phyloP scores from a whole-genome alignment of 1,284 basidiomycete genomes.

The Sphagnurus paluster region DNA sequence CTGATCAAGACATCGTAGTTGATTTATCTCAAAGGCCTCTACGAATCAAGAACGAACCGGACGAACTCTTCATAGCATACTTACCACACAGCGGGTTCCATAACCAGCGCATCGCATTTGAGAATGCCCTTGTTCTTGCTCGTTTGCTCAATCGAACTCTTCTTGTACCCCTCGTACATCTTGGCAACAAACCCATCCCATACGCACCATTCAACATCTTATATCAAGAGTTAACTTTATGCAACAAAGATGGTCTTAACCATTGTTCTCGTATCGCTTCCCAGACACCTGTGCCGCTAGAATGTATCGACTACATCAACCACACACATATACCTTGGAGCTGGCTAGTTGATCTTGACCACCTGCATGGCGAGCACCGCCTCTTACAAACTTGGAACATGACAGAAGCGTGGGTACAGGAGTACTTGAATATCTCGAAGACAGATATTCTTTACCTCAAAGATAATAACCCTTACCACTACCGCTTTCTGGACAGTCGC shows the following conservation, averaged over 20 bases:
- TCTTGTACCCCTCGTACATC: slow-evolving; percentile 68
- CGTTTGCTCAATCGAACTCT: slow-evolving; percentile 72
- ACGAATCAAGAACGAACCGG: slow-evolving; percentile 15
- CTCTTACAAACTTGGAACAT: slow-evolving; percentile 49
- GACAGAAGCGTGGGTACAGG: slow-evolving; percentile 47
- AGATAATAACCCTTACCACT: slow-evolving; percentile 62
- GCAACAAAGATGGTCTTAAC: slow-evolving; percentile 50
- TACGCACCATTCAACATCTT: slow-evolving; percentile 66
- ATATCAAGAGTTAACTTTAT: slow-evolving; percentile 44
- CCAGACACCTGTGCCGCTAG: slow-evolving; percentile 38
- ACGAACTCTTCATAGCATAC: slow-evolving; percentile 56
- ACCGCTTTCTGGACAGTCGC: slow-evolving; percentile 61
- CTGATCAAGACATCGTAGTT: slow-evolving; percentile 34
- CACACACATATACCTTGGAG: slow-evolving; percentile 69
- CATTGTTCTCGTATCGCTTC: slow-evolving; percentile 46
- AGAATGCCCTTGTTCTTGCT: slow-evolving; percentile 75
- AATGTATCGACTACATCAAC: slow-evolving; percentile 59
- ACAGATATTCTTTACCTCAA: slow-evolving; percentile 47
- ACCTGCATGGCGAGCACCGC: slow-evolving; percentile 35
- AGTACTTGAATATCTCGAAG: slow-evolving; percentile 37
- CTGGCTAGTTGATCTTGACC: slow-evolving; percentile 59
- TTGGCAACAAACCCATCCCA: slow-evolving; percentile 60
- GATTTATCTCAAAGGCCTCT: slow-evolving; percentile 14
- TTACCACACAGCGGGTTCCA: slow-evolving; percentile 81
- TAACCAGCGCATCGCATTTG: slow-evolving; percentile 81